Base-by-base conservation (phyloP, 2,329 filamentous ascomycete species). In the Bimuria novae-zelandiae region DNA sequence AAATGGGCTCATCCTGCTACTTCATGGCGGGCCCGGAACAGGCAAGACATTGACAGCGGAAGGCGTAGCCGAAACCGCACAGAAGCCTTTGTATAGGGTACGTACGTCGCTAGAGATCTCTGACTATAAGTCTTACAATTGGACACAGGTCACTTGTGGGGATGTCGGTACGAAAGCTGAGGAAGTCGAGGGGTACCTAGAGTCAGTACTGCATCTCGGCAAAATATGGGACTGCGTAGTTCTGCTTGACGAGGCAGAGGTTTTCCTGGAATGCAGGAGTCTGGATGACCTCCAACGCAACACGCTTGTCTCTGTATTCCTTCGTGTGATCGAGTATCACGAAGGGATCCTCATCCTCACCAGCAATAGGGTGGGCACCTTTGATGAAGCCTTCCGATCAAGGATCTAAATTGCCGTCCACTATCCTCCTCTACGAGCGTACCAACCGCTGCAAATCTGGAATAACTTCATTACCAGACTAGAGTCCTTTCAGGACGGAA, bases 241-340 rank as follows among this genome's bases (percentile, higher is more conserved):
- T 80, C 52, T 62, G 2, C 46, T 64, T 22, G 60, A 64, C 39
- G 61, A 62, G 25, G 60, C 60, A n/a, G 61, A 85, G 51, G 80
- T 84, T 11, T 85, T 83, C 68, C 77, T 85, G 10, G 80, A 83
- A 67, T 67, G 76, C 42, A 77, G 82, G 2, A 56, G 23, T 2
- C 27, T 47, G 16, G 42, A 33, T 1, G 58, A 57, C 22, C 21
- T 67, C 1, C 51, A 62, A 19, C 49, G 61, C 5, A 67, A 65
- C 29, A 56, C 61, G 2, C 46, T 65, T 1, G 59, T 67, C 1
- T 63, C 57, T 2, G 57, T 66, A 2, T 58, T 67, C 27, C 56
- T 78, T 2, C 66, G 76, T 1, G 56, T 68, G 0, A 54, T 78
- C 10, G 76, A 79, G 29, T 77, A 76, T 52, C 77, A 73, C 54